Base-by-base conservation (phyloP, 2,329 filamentous ascomycete species). In the Pseudogymnoascus sp. region DNA sequence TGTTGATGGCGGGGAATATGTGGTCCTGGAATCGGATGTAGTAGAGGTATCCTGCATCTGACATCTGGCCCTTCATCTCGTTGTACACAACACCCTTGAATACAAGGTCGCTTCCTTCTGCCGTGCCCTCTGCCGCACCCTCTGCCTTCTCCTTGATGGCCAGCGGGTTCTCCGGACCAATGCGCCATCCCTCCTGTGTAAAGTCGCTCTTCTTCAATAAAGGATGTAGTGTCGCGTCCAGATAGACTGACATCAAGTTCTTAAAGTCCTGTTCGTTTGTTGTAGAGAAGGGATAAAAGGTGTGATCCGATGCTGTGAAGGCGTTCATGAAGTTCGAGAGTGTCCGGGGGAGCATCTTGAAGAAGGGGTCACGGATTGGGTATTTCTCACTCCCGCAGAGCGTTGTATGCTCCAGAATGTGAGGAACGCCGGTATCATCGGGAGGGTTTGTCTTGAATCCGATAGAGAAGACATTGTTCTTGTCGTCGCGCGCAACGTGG, bases 291-390 rank as follows among this genome's bases (percentile, higher is more conserved):
- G 94, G 94, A 72, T 99, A 99, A 67, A 91, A 96, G 9, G 94
- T 99, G 74, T 99, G 92, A 71, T 97, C 93, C 21, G 92, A 89
- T 26, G 92, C 92, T 41, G 94, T 99, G 73, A 97, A 96, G 64
- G 94, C 94, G 74, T 99, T 99, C 94, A 99, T 99, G 72, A 97
- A 99, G 76, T 97, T 99, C 66, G 94, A 97, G n/a, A 99, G 82
- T 4, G 94, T 97, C 68, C 94, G 86, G 21, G 94, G 94, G 26
- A 99, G 83, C 94, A 99, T 99, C 82, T 97, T 99, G 81, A 99
- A 99, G 80, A 99, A 99, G 0, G 94, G 94, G 71, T 99, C 94
- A 64, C 94, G 90, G 63, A 99, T 93, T n/a, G 94, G 94, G 72
- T 92, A 96, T 74, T 95, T 96, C 73, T 96, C 81, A 72, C 93